Base-by-base conservation (phyloP, 2,329 filamentous ascomycete species). In the Teratosphaeria pseudoeucalypti region DNA sequence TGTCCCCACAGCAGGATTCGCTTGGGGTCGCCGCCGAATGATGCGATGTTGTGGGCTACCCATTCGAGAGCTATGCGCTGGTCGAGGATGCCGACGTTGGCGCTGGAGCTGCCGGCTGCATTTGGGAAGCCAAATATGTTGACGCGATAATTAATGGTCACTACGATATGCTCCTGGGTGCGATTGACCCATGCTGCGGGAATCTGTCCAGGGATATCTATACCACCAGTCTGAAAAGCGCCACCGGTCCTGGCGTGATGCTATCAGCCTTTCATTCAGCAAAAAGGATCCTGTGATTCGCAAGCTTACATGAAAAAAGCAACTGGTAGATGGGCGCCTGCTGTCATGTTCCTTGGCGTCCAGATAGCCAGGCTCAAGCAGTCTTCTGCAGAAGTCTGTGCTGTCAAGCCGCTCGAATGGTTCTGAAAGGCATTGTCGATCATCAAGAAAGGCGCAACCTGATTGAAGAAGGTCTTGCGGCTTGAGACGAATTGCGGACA, bases 1-100 rank as follows among this genome's bases (percentile, higher is more conserved):
- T 76, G 73, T 2, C 76, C 76, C 56, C 71, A 75, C 6, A 78
- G 66, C 1, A 71, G 76, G 56, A 78, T 72, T 3, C 70, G 55
- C 6, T 54, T 54, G 63, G 27, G 67, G 60, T 78, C 74, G 14
- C 75, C 76, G 4, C 75, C 75, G 67, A 77, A 71, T 69, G 34
- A 12, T 29, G 23, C 26, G 53, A 77, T 77, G 61, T 78, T 77
- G 12, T 72, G 67, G 6, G 67, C 66, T 5, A 76, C 65, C 74
- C 75, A 77, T 63, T 76, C 74, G 2, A 69, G 53, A 39, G 72
- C 53, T n/a, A 74, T 58, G 29, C 75, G 68, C 54, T 75, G 74
- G 58, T 77, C 76, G 0, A 75, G 67, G 2, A 77, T 65, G 12
- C 70, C 75, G 3, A 72, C 66, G 59, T 77, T 77, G 52, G 23